Evolutionary conservation across 192 early-diverging fungal species (phyloP).

Genomic region (Pilaira anomala): DNA sequence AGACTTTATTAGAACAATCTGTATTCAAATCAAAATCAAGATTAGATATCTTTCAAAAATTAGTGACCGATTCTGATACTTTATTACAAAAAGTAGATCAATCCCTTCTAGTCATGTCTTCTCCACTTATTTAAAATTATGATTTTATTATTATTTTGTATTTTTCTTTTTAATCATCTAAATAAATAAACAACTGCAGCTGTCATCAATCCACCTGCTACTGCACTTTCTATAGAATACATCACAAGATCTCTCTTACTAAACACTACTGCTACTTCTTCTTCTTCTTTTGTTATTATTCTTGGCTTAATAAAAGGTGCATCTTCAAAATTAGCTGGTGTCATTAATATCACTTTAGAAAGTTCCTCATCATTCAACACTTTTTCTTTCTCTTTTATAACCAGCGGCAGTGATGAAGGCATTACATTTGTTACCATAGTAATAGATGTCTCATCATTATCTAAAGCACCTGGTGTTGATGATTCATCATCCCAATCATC

Average conservation of each 20-base stretch:
- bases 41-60: background rate
- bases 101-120: background rate
- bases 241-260: constrained; percentile 17
- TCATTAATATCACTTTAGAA: background rate
- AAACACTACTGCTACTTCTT: constrained; percentile 6
- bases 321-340: background rate
- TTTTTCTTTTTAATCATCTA: constrained; percentile 10
- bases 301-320: background rate
- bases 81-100: background rate
- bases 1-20: background rate
- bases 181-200: constrained; percentile 27
- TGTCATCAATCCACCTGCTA: constrained; percentile 33
- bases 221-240: constrained; percentile 35
- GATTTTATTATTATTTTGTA: too few relatives aligned
- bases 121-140: background rate
- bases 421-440: background rate
- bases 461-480: background rate
- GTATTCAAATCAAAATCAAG: background rate
- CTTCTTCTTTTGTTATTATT: background rate
- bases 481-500: background rate
- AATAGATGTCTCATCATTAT: background rate
- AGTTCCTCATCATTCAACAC: background rate
- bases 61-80: background rate
- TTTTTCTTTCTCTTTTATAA: background rate
- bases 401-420: too few relatives aligned